These are phyloP conservation scores for Cadophora malorum DNA, from an alignment of 2,329 filamentous ascomycete genomes.

Conservation along the genomic window DNA sequence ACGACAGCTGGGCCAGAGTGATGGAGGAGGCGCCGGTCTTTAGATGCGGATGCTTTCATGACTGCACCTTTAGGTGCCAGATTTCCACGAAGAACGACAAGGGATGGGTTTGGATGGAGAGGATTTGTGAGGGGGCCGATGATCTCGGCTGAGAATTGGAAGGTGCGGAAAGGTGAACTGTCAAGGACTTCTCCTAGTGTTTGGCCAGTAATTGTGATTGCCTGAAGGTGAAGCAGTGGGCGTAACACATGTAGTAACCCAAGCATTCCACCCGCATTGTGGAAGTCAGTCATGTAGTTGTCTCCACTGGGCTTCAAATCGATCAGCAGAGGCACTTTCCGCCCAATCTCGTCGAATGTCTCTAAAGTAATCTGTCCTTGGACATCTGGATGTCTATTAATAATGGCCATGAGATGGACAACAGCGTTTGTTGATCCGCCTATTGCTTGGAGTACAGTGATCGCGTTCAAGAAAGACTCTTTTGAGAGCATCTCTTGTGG, in stretches of 20 bases:
- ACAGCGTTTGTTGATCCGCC: slow-evolving; percentile 53
- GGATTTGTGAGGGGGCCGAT: slow-evolving; percentile 53
- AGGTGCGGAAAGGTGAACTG: slow-evolving; percentile 49
- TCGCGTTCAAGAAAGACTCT: slow-evolving; percentile 56
- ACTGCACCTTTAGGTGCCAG: slow-evolving; percentile 56
- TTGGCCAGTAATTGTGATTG: slow-evolving; percentile 54
- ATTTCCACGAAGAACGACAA: slow-evolving; percentile 55
- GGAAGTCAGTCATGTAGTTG: slow-evolving; percentile 62
- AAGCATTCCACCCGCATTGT: slow-evolving; percentile 58
- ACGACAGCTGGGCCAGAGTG: slow-evolving; percentile 55
- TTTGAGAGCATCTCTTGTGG: slow-evolving; percentile 53
- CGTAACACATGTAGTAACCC: slow-evolving; percentile 53
- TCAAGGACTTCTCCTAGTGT: slow-evolving; percentile 55
- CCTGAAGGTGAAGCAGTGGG: slow-evolving; percentile 53
- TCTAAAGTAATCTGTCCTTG: slow-evolving; percentile 53
- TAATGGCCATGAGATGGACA: slow-evolving; percentile 52
- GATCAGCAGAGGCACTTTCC: slow-evolving; percentile 53
- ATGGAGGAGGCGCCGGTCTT: slow-evolving; percentile 51
- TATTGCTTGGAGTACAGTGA: slow-evolving; percentile 52
- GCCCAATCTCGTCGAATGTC: slow-evolving; percentile 55
- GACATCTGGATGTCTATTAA: slow-evolving; percentile 56
- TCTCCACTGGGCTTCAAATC: slow-evolving; percentile 60
- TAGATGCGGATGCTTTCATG: slow-evolving; percentile 58
- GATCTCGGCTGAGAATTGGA: slow-evolving; percentile 50
- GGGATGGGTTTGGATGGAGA: slow-evolving; percentile 52